Evolutionary conservation across 164 flowering plant species (phyloP).

Genomic region (Berberis vulgaris): DNA sequence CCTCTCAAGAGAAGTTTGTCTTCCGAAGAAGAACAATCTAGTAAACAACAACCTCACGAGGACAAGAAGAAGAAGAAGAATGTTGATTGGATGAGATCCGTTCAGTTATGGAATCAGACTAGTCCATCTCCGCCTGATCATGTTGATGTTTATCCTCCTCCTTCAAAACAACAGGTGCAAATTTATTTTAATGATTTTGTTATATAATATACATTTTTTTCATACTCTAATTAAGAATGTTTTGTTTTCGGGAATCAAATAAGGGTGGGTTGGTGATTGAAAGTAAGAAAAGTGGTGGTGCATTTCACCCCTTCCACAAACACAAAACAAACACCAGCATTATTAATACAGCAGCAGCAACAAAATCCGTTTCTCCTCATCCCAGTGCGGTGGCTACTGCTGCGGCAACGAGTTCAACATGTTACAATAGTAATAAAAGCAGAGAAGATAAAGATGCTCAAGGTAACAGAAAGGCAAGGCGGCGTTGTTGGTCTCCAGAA

Average conservation of each 20-base stretch:
- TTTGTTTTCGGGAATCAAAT: slow-evolving; percentile 3
- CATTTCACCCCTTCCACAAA: slow-evolving; percentile 56
- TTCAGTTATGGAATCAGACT: slow-evolving; percentile 66
- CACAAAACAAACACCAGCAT: slow-evolving; percentile 10
- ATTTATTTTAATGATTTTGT: too few species aligned
- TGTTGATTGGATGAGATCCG: slow-evolving; percentile 78
- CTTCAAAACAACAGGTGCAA: too few species aligned
- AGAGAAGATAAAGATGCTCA: slow-evolving; percentile 28
- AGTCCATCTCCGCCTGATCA: too few species aligned
- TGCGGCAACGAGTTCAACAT: slow-evolving; percentile 38
- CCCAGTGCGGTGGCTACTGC: slow-evolving; percentile 3
- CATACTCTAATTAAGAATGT: too few species aligned
- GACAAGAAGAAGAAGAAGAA: slow-evolving; percentile 27
- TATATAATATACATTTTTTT: too few species aligned
- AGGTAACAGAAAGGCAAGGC: slow-evolving; percentile 48
- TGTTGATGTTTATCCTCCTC: too few species aligned
- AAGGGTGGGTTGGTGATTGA: slow-evolving; percentile 19
- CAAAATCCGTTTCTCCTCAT: not conserved
- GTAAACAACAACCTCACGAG: slow-evolving; percentile 1
- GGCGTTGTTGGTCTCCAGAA: slow-evolving; percentile 94
- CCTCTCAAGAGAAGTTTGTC: slow-evolving; percentile 35
- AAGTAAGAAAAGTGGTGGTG: slow-evolving; percentile 54
- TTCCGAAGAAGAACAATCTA: slow-evolving; percentile 9
- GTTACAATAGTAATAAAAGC: slow-evolving; percentile 14
- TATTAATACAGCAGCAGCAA: not conserved